Evolutionary conservation across 2,329 filamentous ascomycete genomes (phyloP).

Genomic region (Acrodontium crateriforme): DNA sequence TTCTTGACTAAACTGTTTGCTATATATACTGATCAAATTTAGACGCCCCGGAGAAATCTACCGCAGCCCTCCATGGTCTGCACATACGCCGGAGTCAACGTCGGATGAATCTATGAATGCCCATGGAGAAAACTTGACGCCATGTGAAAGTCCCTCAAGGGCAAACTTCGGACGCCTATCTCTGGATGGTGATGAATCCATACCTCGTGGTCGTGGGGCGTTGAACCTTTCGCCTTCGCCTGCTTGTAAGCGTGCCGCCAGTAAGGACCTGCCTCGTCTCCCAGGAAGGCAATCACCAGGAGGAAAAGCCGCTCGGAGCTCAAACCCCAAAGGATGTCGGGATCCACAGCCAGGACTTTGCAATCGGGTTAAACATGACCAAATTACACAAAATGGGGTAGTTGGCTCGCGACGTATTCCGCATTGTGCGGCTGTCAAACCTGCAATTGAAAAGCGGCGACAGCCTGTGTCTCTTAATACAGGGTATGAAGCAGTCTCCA

Average conservation of each 20-base stretch:
- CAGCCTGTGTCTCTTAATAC: no score
- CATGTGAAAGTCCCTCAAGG: constrained; percentile 5
- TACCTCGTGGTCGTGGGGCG: constrained; percentile 3
- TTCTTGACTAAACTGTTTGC: no score
- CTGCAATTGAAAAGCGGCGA: no score
- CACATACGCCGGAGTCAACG: constrained; percentile 1
- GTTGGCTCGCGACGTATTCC: no score
- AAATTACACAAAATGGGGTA: no score
- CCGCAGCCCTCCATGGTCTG: constrained; percentile 33
- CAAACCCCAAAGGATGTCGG: no score
- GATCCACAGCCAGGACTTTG: no score
- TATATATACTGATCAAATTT: no score
- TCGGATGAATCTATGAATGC: constrained; percentile 9
- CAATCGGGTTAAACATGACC: no score
- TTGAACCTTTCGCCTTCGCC: background rate
- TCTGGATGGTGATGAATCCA: constrained; percentile 3
- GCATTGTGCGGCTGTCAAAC: no score
- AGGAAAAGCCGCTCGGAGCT: background rate
- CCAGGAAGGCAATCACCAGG: constrained; percentile 3
- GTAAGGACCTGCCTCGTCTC: constrained; percentile 2
- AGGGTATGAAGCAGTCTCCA: no score
- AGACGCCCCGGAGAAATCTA: constrained; percentile 49
- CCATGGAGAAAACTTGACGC: constrained; percentile 5
- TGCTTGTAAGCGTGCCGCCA: constrained; percentile 5
- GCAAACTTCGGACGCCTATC: constrained; percentile 6